Percentiles rank a stretch among this genome's conserved stretches.
phyloP scores from a whole-genome alignment of 805 yeast genomes.

The Soucietia sequanensis region DNA sequence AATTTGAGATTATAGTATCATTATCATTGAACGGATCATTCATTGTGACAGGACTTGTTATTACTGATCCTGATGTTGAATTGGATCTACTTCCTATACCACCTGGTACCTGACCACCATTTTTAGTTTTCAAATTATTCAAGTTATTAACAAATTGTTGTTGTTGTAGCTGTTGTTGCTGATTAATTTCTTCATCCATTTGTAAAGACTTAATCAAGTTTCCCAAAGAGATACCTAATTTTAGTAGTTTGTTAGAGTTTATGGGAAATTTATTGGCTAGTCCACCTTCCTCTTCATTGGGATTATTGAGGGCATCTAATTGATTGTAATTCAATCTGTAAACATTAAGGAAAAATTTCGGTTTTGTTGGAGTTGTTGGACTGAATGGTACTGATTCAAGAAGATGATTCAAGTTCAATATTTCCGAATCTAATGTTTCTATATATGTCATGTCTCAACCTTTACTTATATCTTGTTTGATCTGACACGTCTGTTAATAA shows the following conservation, averaged over 20 bases:
- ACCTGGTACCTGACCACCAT: conserved; percentile 1
- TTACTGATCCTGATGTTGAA: conserved; percentile 2
- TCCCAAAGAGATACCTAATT: conserved; percentile 43
- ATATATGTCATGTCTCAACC: conserved; percentile 14
- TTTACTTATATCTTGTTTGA: too few species aligned
- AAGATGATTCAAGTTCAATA: conserved; percentile 23
- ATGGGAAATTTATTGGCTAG: conserved; percentile 26
- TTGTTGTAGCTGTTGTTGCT: conserved; percentile 24
- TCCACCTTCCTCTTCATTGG: conserved; percentile 3
- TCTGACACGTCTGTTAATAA: too few species aligned
- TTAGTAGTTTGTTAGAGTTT: conserved; percentile 35
- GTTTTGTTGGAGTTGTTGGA: conserved; percentile 11
- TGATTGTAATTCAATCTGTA: conserved; percentile 26
- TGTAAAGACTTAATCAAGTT: conserved; percentile 36
- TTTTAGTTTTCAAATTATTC: conserved; percentile 9
- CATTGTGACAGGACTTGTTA: conserved; percentile 3
- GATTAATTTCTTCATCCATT: conserved; percentile 30
- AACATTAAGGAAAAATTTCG: conserved; percentile 27
- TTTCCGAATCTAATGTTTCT: conserved; percentile 23
- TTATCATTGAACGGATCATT: conserved; percentile 7
- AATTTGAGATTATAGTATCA: neutral
- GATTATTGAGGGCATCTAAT: conserved; percentile 20
- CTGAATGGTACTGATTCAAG: conserved; percentile 35
- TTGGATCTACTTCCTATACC: neutral
- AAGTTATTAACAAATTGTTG: conserved; percentile 14